phyloP scores from a whole-genome alignment of 2,329 filamentous ascomycete species.

The Cordyceps cateniannulata region DNA sequence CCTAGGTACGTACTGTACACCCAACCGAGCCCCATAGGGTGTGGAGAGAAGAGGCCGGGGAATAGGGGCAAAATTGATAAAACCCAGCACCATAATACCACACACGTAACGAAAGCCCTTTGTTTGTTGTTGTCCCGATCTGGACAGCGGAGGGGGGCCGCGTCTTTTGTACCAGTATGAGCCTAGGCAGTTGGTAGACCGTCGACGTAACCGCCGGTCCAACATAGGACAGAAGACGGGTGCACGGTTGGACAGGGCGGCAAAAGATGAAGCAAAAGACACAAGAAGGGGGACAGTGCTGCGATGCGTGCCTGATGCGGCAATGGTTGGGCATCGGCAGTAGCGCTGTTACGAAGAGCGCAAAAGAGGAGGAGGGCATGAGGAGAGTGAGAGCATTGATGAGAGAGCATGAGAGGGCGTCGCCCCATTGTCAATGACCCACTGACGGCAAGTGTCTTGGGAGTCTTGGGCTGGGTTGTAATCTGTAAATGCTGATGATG shows the following conservation, averaged over 20 bases:
- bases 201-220: not conserved
- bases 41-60: conserved; percentile 3
- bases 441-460: conserved; percentile 3
- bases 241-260: not conserved
- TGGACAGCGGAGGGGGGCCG: conserved; percentile 1
- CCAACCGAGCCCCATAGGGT: not conserved
- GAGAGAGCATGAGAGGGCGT: not conserved
- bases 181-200: not conserved
- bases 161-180: not conserved
- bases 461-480: too few relatives aligned
- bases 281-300: not conserved
- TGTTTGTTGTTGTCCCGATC: conserved; percentile 12
- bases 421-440: conserved; percentile 6
- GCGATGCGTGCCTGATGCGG: conserved; percentile 1
- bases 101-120: not conserved
- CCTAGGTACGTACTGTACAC: too few relatives aligned
- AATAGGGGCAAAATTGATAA: conserved; percentile 8
- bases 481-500: not conserved
- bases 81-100: not conserved
- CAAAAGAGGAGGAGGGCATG: not conserved
- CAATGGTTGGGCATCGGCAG: conserved; percentile 7
- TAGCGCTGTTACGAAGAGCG: not conserved
- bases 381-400: not conserved
- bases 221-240: not conserved
- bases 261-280: not conserved